Base-by-base conservation (phyloP, 192 early-diverging fungal species). In the Coemansia reversa region DNA sequence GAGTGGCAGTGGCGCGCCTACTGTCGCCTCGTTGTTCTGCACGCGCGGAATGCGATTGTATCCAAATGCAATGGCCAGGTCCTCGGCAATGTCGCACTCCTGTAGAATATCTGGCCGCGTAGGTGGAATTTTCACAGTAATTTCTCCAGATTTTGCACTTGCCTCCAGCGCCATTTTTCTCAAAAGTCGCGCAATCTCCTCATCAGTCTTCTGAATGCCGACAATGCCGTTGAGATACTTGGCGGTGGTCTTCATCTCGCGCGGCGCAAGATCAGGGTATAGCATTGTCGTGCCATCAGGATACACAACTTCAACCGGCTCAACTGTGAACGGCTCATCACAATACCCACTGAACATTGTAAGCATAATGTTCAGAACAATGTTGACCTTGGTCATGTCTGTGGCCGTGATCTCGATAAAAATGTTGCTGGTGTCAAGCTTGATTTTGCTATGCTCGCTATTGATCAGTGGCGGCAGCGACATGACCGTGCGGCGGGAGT, bases 391-490 rank as follows among this genome's bases (percentile, higher is more conserved):
- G 69, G 91, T 94, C 65, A 93, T 64, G 79, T 98, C 96, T 22
- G 95, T 98, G 22, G 94, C 97, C 5, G 97, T 99, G 74, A 90
- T 91, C 83, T 99, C 97, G 76, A 99, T 96, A 54, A 99, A 91
- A 39, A 99, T 90, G 66, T 99, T 97, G 80, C 90, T 93, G 49
- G 97, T 98, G 30, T 89, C 82, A 35, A 96, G 79, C 22, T 85
- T 90, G 74, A 99, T 99, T 83, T 99, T 99, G 68, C 94, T 95
- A 77, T 96, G 93, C 62, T 99, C 87, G 65, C 92, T 87, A 87
- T 99, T 99, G 87, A 99, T 99, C 76, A 99, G 94, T 25, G 97
- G 97, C 30, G 97, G 97, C 62, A 99, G 82, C 49, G 96, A 98
- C 72, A 94, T 84, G 19, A 99, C 95, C 45, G 76, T 79, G 54